phyloP scores from a whole-genome alignment of 2,329 filamentous ascomycete genomes.

The Rugonectria rugulosa region DNA sequence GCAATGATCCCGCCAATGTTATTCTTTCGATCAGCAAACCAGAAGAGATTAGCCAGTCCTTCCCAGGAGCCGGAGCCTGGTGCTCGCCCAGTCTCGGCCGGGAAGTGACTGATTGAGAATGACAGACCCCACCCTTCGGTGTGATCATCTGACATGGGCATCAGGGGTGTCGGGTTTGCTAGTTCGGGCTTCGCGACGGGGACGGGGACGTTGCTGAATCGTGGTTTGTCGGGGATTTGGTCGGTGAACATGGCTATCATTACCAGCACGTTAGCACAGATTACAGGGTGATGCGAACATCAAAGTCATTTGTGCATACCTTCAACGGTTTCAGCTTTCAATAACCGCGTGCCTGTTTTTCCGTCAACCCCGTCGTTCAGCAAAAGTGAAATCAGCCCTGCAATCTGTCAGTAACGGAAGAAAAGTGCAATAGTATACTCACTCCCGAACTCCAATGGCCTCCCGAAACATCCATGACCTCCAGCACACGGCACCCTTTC shows the following conservation, averaged over 20 bases:
- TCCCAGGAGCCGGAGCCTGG: constrained; percentile 14
- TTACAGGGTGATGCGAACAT: background rate
- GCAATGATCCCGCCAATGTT: constrained; percentile 11
- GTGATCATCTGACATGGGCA: constrained; percentile 7
- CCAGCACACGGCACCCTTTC: background rate
- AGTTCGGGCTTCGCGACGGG: constrained; percentile 5
- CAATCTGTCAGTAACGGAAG: background rate
- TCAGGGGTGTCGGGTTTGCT: constrained; percentile 7
- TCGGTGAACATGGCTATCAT: constrained; percentile 20
- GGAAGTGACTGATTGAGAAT: constrained; percentile 19
- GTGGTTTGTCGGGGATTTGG: constrained; percentile 16
- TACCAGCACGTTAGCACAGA: background rate
- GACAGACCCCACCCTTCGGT: constrained; percentile 22
- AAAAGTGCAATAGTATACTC: background rate
- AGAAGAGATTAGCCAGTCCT: constrained; percentile 18
- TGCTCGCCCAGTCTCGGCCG: constrained; percentile 1
- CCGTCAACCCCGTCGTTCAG: constrained; percentile 10
- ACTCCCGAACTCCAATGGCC: constrained; percentile 12
- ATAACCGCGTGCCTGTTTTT: background rate
- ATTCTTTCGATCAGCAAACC: constrained; percentile 20
- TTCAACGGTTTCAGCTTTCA: constrained; percentile 1
- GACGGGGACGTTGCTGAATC: constrained; percentile 1
- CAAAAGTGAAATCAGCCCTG: constrained; percentile 3
- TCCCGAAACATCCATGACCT: constrained; percentile 16
- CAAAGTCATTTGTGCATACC: background rate